Base-by-base conservation (phyloP, 202 grass and related monocot species). In the Saccharum hybrid region DNA sequence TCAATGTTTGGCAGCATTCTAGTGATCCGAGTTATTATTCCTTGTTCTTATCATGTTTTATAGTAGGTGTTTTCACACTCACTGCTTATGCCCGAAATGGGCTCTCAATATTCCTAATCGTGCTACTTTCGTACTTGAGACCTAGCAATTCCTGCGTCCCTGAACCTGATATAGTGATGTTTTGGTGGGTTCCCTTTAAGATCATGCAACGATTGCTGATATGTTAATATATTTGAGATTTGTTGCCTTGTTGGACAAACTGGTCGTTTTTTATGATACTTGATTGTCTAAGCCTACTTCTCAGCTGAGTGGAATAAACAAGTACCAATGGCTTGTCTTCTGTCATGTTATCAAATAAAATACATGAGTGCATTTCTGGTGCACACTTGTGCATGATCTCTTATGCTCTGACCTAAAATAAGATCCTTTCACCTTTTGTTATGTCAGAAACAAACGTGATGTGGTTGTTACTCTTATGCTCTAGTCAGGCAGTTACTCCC, bases 271-370 rank as follows among this genome's bases (percentile, higher is more conserved):
- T 67, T 40, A 54, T 54, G 12, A 14, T 16, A 63, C 26, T 51
- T 34, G 46, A 57, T 83, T 88, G 74, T 83, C 31, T 28, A 49
- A 66, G 13, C 18, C 28, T 78, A 38, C 41, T 45, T 75, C 60
- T 83, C 7, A 33, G 10, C 72, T 11, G 22, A 68, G 22, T 64
- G 31, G 21, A 79, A 63, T 65, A 72, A 57, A 15, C 15, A 51
- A 76, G 40, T 77, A 16, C 13, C 23, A 36, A 65, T 54, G 15
- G 23, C 13, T 52, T 36, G 66, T 26, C 40, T 36, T 81, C 8
- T 84, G 54, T 33, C 26, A 41, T 63, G 37, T 63, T 70, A 31
- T 84, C 49, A 13, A 62, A 63, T 76, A 37, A 5, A 63, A 39
- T 12, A 33, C 48, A 18, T 13, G 6, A 75, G 33, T 65, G 10